These are phyloP conservation scores for Malassezia sympodialis DNA, from an alignment of 1,284 basidiomycete genomes.

Conservation along the genomic window DNA sequence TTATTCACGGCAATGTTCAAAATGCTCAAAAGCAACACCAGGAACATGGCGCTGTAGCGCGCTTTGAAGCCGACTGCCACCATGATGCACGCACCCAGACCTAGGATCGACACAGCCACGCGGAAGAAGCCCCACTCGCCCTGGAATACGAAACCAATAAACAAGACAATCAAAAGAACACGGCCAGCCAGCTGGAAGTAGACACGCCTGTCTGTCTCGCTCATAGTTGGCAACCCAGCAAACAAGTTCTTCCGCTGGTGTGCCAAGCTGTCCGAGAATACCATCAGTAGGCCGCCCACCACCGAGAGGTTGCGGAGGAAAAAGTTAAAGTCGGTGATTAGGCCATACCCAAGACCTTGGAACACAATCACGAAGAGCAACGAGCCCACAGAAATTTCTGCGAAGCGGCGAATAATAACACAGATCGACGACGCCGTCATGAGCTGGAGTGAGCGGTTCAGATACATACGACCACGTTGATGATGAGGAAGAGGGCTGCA, in stretches of 20 bases:
- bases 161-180: conserved; percentile 94
- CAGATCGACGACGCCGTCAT: conserved; percentile 81
- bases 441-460: conserved; percentile 18
- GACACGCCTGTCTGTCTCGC: conserved; percentile 93
- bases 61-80: conserved; percentile 99
- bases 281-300: conserved; percentile 89
- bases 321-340: conserved; percentile 96
- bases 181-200: conserved; percentile 97
- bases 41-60: conserved; percentile 95
- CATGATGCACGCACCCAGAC: conserved; percentile 71
- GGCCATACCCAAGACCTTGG: conserved; percentile 83
- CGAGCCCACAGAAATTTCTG: conserved; percentile 78
- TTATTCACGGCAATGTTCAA: conserved; percentile 98
- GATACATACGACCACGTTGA: conserved; percentile 68
- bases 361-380: conserved; percentile 83
- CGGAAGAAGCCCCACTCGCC: conserved; percentile 79
- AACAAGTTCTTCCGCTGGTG: conserved; percentile 66
- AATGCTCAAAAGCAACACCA: conserved; percentile 77
- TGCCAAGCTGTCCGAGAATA: conserved; percentile 82
- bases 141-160: conserved; percentile 93
- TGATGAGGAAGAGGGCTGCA: conserved; percentile 78
- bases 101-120: conserved; percentile 66
- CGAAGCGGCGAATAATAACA: conserved; percentile 75
- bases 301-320: conserved; percentile 93
- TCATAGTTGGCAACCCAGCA: conserved; percentile 74